These are phyloP conservation scores for Purshia tridentata DNA, from an alignment of 306 rosid genomes.

Conservation along the genomic window DNA sequence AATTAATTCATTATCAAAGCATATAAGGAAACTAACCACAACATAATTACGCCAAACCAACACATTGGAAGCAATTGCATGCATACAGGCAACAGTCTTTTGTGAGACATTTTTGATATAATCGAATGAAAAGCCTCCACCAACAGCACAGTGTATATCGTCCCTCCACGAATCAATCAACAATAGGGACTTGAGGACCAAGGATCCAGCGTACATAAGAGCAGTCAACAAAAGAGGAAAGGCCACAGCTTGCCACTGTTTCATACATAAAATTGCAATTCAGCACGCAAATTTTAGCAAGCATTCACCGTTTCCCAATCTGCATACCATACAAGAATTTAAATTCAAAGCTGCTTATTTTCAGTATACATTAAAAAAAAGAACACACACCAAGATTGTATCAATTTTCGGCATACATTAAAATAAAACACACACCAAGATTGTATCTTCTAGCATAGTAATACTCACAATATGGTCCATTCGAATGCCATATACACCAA, in stretches of 20 bases:
- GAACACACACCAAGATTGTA: not conserved
- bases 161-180: slow-evolving; percentile 56
- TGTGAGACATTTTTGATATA: slow-evolving; percentile 26
- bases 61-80: slow-evolving; percentile 47
- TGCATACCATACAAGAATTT: slow-evolving; percentile 42
- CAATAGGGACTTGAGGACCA: slow-evolving; percentile 54
- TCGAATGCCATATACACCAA: slow-evolving; percentile 71
- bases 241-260: slow-evolving; percentile 92
- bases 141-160: slow-evolving; percentile 20
- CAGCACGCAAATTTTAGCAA: slow-evolving; percentile 54
- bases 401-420: not conserved
- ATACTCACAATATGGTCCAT: slow-evolving; percentile 75
- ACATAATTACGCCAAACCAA: slow-evolving; percentile 72
- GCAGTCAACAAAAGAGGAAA: slow-evolving; percentile 81
- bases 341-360: slow-evolving; percentile 25
- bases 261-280: slow-evolving; percentile 66
- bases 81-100: slow-evolving; percentile 32
- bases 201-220: slow-evolving; percentile 77
- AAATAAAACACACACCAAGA: not conserved
- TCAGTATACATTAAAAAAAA: not conserved
- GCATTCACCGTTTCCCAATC: slow-evolving; percentile 47
- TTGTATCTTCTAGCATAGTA: not conserved
- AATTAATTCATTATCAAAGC: not conserved
- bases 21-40: slow-evolving; percentile 66
- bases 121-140: slow-evolving; percentile 42